Conservation (phyloP, 129 eudicot species). For the Cynara cardunculus region DNA sequence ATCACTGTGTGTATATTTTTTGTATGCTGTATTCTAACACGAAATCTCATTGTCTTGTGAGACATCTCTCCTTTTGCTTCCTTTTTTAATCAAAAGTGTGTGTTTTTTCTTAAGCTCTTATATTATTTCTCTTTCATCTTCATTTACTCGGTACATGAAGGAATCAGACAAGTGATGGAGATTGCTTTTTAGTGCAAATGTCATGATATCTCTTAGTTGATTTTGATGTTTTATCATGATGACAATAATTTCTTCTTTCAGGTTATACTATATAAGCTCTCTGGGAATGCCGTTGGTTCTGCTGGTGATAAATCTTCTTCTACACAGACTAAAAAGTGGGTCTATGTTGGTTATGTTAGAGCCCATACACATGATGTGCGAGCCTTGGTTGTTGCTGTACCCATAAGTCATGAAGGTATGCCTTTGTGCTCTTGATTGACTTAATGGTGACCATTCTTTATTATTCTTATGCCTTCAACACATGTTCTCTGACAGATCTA, state of each 20-base stretch:
- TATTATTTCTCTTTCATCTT: neutral
- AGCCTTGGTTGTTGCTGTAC: conserved; percentile 82
- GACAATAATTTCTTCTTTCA: conserved; percentile 16
- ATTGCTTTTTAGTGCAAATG: neutral
- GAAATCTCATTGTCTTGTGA: neutral
- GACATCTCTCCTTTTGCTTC: neutral
- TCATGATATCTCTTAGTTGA: neutral
- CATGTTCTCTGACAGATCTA: conserved; percentile 36
- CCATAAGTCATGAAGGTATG: conserved; percentile 80
- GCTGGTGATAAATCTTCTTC: conserved; percentile 21
- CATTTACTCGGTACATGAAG: neutral
- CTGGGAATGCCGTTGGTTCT: conserved; percentile 32
- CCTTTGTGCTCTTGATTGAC: neutral
- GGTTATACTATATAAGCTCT: conserved; percentile 80
- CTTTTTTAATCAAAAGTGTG: neutral
- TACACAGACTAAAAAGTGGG: conserved; percentile 57
- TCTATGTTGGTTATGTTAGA: conserved; percentile 71
- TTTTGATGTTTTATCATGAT: neutral
- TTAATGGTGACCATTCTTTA: neutral
- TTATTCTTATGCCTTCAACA: neutral
- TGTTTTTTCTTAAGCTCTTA: neutral
- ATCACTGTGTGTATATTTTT: too few relatives aligned
- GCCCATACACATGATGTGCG: conserved; percentile 93
- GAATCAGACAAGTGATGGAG: neutral
- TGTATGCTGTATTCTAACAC: too few relatives aligned